Conservation (phyloP, 2,329 filamentous ascomycete species). For the Periconia macrospinosa region DNA sequence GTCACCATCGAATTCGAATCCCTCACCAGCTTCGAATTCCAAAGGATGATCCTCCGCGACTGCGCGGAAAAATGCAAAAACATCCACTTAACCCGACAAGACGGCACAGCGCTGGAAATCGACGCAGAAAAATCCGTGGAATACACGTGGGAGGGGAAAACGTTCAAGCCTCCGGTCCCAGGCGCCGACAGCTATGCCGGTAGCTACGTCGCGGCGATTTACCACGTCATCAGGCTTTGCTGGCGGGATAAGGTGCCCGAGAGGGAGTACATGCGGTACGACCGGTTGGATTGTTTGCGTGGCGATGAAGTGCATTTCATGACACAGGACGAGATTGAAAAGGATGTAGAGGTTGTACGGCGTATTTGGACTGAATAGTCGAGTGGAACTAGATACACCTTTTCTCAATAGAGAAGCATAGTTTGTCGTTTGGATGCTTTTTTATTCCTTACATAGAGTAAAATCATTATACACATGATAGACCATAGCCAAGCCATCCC, state of each 20-base stretch:
- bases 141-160: constrained; percentile 20
- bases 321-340: not conserved
- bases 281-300: constrained; percentile 23
- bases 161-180: constrained; percentile 8
- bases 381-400: no score
- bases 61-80: constrained; percentile 8
- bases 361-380: not conserved
- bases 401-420: no score
- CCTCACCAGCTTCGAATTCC: constrained; percentile 10
- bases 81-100: constrained; percentile 7
- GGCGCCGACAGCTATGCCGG: constrained; percentile 8
- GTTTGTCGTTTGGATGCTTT: no score
- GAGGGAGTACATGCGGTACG: constrained; percentile 27
- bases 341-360: not conserved
- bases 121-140: constrained; percentile 9
- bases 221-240: constrained; percentile 18
- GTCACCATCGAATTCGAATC: constrained; percentile 26
- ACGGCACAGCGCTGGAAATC: constrained; percentile 13
- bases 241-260: constrained; percentile 22
- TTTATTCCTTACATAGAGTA: no score
- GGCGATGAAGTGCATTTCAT: not conserved
- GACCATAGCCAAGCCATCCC: no score
- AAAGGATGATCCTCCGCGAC: constrained; percentile 5
- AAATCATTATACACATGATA: no score
- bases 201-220: constrained; percentile 10